A percentile compares a stretch with the other conserved stretches of the same genome.
Evolutionary conservation across 441 rosid genomes (phyloP).

Genomic region (Isatis lusitanica): DNA sequence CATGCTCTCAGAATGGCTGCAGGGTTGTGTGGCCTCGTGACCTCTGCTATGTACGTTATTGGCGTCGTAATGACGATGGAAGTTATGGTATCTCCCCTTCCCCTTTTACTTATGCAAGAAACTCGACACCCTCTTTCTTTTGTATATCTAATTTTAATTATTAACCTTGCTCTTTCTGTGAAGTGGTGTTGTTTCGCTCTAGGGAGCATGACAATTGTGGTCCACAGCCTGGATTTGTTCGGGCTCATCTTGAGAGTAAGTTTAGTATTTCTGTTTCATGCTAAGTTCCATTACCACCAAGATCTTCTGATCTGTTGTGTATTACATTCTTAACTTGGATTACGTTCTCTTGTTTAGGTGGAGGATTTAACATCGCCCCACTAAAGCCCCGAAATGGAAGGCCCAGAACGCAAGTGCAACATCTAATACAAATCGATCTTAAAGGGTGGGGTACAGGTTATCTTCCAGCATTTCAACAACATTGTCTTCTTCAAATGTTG

Average conservation of each 20-base stretch:
- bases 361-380: conserved; percentile 94
- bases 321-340: background rate
- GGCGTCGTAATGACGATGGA: conserved; percentile 98
- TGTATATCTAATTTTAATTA: conserved; percentile 18
- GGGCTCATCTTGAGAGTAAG: conserved; percentile 98
- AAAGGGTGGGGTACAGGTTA: conserved; percentile 99
- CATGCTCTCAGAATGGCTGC: conserved; percentile 33
- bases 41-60: conserved; percentile 97
- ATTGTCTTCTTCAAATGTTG: conserved; percentile 97
- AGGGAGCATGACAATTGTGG: conserved; percentile 96
- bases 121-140: background rate
- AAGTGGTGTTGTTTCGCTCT: conserved; percentile 97
- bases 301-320: conserved; percentile 4
- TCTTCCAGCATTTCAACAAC: conserved; percentile 90
- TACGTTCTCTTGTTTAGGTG: conserved; percentile 60
- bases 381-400: conserved; percentile 82
- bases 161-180: conserved; percentile 38
- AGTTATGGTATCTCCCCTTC: conserved; percentile 71
- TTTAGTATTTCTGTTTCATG: conserved; percentile 27
- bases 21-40: conserved; percentile 99
- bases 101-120: conserved; percentile 22
- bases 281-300: background rate
- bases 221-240: conserved; percentile 94
- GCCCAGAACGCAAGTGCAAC: conserved; percentile 93
- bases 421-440: conserved; percentile 95